Evolutionary conservation across 306 rosid species (phyloP), one percentile per base, ranked within the genome.

Genomic region (Echinosophora koreensis): DNA sequence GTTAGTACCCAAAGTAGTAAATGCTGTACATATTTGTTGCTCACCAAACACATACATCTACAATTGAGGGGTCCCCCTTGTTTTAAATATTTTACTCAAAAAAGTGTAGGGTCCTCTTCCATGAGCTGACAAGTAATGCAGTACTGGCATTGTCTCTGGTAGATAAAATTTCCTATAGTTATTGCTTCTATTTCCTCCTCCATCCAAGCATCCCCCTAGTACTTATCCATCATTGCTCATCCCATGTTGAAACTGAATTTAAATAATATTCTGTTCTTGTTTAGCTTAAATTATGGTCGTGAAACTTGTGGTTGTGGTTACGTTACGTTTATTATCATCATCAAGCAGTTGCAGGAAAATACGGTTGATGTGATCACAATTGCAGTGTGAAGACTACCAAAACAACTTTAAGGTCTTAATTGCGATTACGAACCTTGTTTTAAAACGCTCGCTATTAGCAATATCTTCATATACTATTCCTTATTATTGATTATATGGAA

Each of bases 21-120:
- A 83, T 83, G 86, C 74, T 66, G 77, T 66, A 66, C 81, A 81
- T 63, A 61, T 84, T 76, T 86, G 86, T 81, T 66, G 69, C 79
- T 76, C 86, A 86, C 85, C 89, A 78, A 83, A 83, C 88, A 81
- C 86, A 13, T 79, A 83, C 74, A 71, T 52, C 75, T 72, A 65
- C 81, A 75, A 50, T 35, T 28, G 2, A 60, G 67, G 83, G 91
- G 82, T 50, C 89, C 88, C n/a, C 65, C 34, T 13, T 74, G 77
- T 80, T 79, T 71, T 66, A 30, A 17, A 39, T 50, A 49, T 69
- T 52, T 76, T 52, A 58, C 47, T 59, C 62, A 65, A 5, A 17
- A n/a, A 50, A 38, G n/a, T 1, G 38, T 61, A 39, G 85, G 87
- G 80, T 62, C 68, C 14, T 39, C 60, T 55, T 49, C 62, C 69